phyloP scores from a whole-genome alignment of 257 asterid genomes.

The Cruciata laevipes region DNA sequence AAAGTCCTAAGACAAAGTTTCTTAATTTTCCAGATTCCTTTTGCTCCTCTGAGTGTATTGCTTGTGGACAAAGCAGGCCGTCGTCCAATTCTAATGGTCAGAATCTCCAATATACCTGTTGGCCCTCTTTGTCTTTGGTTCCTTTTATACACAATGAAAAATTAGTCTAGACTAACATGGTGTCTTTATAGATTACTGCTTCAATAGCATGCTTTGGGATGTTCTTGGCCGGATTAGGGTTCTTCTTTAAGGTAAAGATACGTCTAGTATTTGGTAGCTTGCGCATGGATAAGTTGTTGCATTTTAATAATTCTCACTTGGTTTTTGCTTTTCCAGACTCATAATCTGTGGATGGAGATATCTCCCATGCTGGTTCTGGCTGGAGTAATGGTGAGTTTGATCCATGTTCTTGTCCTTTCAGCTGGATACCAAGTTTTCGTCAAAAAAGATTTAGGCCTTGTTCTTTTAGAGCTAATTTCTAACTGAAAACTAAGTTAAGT shows the following conservation, averaged over 20 bases:
- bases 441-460: no score
- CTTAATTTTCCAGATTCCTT: conserved; percentile 21
- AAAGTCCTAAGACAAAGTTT: not conserved
- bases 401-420: not conserved
- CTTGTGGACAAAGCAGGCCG: conserved; percentile 32
- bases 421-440: no score
- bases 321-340: conserved; percentile 7
- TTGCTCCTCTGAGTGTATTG: conserved; percentile 22
- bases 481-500: no score
- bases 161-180: not conserved
- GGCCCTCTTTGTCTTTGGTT: not conserved
- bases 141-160: no score
- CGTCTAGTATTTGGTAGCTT: not conserved
- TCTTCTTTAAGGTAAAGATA: conserved; percentile 23
- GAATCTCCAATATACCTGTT: not conserved
- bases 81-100: conserved; percentile 29
- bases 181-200: conserved; percentile 19
- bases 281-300: not conserved
- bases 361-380: conserved; percentile 14
- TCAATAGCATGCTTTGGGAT: conserved; percentile 31
- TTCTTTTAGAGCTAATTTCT: no score
- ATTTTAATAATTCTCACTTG: not conserved
- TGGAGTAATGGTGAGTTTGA: conserved; percentile 17
- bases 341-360: conserved; percentile 6
- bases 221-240: conserved; percentile 24